phyloP scores from a whole-genome alignment of 2,329 filamentous ascomycete genomes.

The Aspergillus tamarii region DNA sequence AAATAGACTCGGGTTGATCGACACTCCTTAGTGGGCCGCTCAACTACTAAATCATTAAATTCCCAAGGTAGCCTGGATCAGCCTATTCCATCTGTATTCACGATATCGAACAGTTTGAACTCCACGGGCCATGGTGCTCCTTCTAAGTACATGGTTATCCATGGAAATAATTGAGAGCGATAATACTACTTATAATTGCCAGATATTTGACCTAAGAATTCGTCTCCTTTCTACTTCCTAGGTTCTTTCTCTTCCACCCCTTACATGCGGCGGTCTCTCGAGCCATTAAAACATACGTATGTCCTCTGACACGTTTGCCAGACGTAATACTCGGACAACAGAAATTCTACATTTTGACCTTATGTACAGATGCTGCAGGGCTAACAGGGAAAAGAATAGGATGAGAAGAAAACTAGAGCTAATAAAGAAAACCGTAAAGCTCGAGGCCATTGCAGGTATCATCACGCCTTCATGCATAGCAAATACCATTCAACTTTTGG shows the following conservation, averaged over 20 bases:
- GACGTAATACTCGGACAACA: background rate
- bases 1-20: slow-evolving; percentile 15
- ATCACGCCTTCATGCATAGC: slow-evolving; percentile 43
- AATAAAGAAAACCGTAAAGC: slow-evolving; percentile 20
- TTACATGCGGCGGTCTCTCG: background rate
- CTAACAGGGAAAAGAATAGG: slow-evolving; percentile 11
- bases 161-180: background rate
- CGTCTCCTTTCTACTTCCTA: too few species aligned
- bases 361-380: slow-evolving; percentile 39
- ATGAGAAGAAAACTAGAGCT: background rate
- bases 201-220: background rate
- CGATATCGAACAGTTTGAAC: background rate
- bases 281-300: background rate
- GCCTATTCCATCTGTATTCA: background rate
- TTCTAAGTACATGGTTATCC: background rate
- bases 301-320: background rate
- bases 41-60: background rate
- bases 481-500: slow-evolving; percentile 27
- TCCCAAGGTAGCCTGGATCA: background rate
- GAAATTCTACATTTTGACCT: background rate
- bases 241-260: background rate
- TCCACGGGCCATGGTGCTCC: background rate
- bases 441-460: slow-evolving; percentile 27
- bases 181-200: background rate
- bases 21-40: slow-evolving; percentile 14